Conservation (phyloP, 2,329 filamentous ascomycete genomes). For the Cercospora sp. region DNA sequence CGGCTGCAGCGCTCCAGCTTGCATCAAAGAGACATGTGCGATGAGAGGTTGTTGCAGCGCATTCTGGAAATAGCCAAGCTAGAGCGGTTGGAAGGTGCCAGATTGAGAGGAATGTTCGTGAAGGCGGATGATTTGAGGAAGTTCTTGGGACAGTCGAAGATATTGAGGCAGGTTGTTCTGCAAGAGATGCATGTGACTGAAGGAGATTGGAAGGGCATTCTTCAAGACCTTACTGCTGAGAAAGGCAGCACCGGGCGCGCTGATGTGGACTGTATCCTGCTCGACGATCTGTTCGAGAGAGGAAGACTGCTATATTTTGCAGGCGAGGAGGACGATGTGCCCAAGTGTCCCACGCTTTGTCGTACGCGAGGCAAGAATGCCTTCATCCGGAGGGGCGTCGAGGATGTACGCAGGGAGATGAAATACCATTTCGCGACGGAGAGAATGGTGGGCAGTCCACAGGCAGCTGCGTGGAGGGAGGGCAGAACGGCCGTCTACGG, state of each 20-base stretch:
- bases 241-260: neutral
- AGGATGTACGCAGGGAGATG: conserved; percentile 4
- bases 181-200: conserved; percentile 6
- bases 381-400: neutral
- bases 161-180: conserved; percentile 7
- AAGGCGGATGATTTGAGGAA: neutral
- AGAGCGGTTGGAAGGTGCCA: neutral
- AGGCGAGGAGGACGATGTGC: conserved; percentile 2
- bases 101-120: conserved; percentile 14
- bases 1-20: neutral
- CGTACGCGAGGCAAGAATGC: conserved; percentile 10
- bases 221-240: conserved; percentile 3
- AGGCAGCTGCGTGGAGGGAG: conserved; percentile 9
- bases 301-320: conserved; percentile 16
- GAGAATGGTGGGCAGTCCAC: conserved; percentile 12
- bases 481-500: conserved; percentile 10
- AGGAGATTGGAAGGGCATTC: conserved; percentile 13
- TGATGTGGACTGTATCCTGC: conserved; percentile 6
- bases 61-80: neutral
- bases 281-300: conserved; percentile 21
- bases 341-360: conserved; percentile 10
- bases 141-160: neutral
- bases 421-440: conserved; percentile 13
- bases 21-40: neutral
- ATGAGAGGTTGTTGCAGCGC: neutral